A percentile compares a stretch with the other conserved stretches of the same genome.
Evolutionary conservation across 371 early-diverging fungal species (phyloP).

Genomic region (Zychaea mexicana): DNA sequence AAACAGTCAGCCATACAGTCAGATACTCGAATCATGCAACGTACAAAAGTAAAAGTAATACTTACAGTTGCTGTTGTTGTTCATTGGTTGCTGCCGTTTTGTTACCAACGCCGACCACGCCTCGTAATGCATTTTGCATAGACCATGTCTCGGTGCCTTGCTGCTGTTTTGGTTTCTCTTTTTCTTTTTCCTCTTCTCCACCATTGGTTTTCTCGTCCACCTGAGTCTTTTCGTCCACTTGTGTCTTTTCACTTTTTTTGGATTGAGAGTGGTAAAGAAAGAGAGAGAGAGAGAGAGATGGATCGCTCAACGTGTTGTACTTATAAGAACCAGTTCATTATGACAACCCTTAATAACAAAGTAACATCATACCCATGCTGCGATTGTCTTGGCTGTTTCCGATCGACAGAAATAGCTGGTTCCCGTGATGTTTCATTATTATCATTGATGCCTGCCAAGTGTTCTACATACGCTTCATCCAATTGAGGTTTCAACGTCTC

Average conservation of each 20-base stretch:
- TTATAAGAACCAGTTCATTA: too few relatives aligned
- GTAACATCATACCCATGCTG: neutral
- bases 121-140: conserved; percentile 47
- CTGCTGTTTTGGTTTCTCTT: neutral
- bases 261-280: too few relatives aligned
- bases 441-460: conserved; percentile 12
- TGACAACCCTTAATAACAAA: too few relatives aligned
- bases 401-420: neutral
- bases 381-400: neutral
- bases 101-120: conserved; percentile 39
- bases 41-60: neutral
- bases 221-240: neutral
- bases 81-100: neutral
- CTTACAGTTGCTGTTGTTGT: too few relatives aligned
- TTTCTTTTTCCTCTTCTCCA: neutral
- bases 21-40: too few relatives aligned
- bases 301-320: conserved; percentile 10
- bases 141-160: conserved; percentile 24
- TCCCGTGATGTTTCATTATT: neutral
- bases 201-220: neutral
- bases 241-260: neutral
- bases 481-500: conserved; percentile 49
- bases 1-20: neutral
- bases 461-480: conserved; percentile 22
- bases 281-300: too few relatives aligned